Evolutionary conservation across 768 basidiomycete genomes (phyloP).

Genomic region (Cystofilobasidium macerans): DNA sequence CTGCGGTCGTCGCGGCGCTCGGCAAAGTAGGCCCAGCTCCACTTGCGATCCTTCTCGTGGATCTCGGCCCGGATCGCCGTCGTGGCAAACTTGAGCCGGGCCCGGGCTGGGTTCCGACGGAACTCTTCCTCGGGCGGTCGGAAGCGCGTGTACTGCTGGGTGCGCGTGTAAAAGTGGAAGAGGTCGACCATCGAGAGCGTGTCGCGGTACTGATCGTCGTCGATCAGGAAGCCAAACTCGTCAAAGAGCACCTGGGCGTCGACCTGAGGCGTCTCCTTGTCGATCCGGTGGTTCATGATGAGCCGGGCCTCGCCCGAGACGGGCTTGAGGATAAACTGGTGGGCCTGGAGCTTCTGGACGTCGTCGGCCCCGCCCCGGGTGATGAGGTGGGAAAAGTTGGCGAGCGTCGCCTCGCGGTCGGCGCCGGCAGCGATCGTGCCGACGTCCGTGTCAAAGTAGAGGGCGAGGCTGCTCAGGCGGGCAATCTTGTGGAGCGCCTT

Average conservation of each 20-base stretch:
- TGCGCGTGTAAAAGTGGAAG: slow-evolving; percentile 85
- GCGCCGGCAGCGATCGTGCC: slow-evolving; percentile 63
- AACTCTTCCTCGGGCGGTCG: slow-evolving; percentile 57
- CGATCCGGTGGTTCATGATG: slow-evolving; percentile 66
- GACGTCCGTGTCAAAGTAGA: slow-evolving; percentile 93
- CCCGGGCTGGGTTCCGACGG: slow-evolving; percentile 50
- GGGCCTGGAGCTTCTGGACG: slow-evolving; percentile 38
- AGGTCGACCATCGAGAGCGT: slow-evolving; percentile 85
- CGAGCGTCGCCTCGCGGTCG: slow-evolving; percentile 34
- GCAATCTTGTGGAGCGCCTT: slow-evolving; percentile 90
- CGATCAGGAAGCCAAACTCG: slow-evolving; percentile 81
- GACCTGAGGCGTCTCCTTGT: slow-evolving; percentile 65
- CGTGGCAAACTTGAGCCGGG: slow-evolving; percentile 65
- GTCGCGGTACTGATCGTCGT: slow-evolving; percentile 89
- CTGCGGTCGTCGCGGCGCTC: slow-evolving; percentile 80
- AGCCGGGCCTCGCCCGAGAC: slow-evolving; percentile 88
- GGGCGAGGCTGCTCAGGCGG: slow-evolving; percentile 68
- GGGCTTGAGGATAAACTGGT: slow-evolving; percentile 91
- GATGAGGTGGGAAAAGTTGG: slow-evolving; percentile 35
- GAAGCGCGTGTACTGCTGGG: slow-evolving; percentile 66
- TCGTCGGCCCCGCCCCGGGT: slow-evolving; percentile 43
- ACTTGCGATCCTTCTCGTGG: slow-evolving; percentile 66
- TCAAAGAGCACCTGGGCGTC: slow-evolving; percentile 81
- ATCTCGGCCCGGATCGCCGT: slow-evolving; percentile 71
- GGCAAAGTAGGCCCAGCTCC: slow-evolving; percentile 86